A percentile compares a stretch with the other conserved stretches of the same genome.
phyloP scores from a whole-genome alignment of 2,329 filamentous ascomycete species.

The Cladophialophora chaetospira region DNA sequence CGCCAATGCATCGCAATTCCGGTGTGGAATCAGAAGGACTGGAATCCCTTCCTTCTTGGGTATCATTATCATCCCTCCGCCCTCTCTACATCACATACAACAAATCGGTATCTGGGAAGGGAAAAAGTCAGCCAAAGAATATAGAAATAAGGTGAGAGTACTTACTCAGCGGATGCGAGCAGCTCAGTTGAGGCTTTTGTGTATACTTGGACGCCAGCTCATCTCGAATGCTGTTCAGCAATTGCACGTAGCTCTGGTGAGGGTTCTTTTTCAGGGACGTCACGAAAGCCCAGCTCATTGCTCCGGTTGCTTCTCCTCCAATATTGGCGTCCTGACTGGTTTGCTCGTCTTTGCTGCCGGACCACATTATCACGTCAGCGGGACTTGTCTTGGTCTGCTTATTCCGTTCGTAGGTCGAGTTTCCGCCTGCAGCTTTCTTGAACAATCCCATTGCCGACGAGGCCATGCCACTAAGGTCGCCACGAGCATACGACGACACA shows the following conservation, averaged over 20 bases:
- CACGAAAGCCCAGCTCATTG: slow-evolving; percentile 99
- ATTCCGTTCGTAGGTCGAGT: slow-evolving; percentile 76
- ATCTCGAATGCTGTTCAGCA: slow-evolving; percentile 93
- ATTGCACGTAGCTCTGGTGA: slow-evolving; percentile 92
- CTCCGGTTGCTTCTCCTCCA: slow-evolving; percentile 83
- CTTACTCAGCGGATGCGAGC: slow-evolving; percentile 92
- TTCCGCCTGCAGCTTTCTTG: slow-evolving; percentile 81
- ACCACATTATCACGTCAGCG: slow-evolving; percentile 98
- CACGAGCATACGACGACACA: slow-evolving; percentile 76
- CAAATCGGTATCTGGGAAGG: slow-evolving; percentile 60
- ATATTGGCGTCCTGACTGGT: slow-evolving; percentile 94
- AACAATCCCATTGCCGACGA: slow-evolving; percentile 78
- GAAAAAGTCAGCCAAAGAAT: slow-evolving; percentile 31
- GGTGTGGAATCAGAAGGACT: neutral
- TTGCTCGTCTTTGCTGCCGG: slow-evolving; percentile 91
- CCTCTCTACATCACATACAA: slow-evolving; percentile 66
- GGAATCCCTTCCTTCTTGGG: neutral
- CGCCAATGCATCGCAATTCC: neutral
- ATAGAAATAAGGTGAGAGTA: slow-evolving; percentile 33
- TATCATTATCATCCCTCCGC: slow-evolving; percentile 12
- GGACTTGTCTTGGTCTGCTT: slow-evolving; percentile 88
- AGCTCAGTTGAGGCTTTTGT: slow-evolving; percentile 95
- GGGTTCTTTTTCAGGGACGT: slow-evolving; percentile 86
- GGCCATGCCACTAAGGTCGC: slow-evolving; percentile 80
- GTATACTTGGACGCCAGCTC: slow-evolving; percentile 82